phyloP scores from a whole-genome alignment of 495 filamentous ascomycete genomes.

The Penicillium longicatenatum region DNA sequence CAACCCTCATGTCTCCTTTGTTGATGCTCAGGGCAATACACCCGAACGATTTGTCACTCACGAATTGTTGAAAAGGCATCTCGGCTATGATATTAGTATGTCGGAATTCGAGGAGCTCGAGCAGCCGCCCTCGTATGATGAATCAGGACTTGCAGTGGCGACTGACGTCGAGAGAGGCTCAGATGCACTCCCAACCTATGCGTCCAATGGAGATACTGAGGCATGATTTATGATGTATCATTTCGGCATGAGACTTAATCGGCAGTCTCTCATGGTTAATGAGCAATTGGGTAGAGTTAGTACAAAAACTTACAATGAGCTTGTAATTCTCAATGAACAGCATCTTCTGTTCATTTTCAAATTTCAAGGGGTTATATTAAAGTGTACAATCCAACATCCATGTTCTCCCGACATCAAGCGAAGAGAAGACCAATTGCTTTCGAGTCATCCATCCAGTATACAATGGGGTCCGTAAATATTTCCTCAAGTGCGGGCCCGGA shows the following conservation, averaged over 20 bases:
- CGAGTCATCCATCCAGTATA: too few species aligned
- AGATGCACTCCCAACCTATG: not conserved
- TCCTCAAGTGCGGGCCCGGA: too few species aligned
- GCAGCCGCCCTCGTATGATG: constrained; percentile 8
- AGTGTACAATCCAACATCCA: too few species aligned
- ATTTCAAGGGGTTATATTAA: too few species aligned
- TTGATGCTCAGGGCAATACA: constrained; percentile 50
- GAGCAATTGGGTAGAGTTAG: too few species aligned
- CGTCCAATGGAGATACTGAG: not conserved
- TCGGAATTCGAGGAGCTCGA: constrained; percentile 41
- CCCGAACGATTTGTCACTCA: constrained; percentile 50
- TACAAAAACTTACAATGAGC: not conserved
- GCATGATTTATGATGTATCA: not conserved
- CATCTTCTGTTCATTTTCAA: not conserved
- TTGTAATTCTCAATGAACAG: too few species aligned
- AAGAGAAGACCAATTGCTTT: too few species aligned
- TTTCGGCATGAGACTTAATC: too few species aligned
- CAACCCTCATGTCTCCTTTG: constrained; percentile 50
- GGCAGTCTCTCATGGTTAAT: too few species aligned
- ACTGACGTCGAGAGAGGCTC: not conserved
- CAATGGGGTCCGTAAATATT: too few species aligned
- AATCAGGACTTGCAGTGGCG: not conserved
- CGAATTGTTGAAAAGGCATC: constrained; percentile 50
- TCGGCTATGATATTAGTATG: constrained; percentile 46
- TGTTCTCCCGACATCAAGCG: too few species aligned